These are phyloP conservation scores for Fistulifera solaris DNA, from an alignment of 108 stramenopile genomes.

Conservation along the genomic window DNA sequence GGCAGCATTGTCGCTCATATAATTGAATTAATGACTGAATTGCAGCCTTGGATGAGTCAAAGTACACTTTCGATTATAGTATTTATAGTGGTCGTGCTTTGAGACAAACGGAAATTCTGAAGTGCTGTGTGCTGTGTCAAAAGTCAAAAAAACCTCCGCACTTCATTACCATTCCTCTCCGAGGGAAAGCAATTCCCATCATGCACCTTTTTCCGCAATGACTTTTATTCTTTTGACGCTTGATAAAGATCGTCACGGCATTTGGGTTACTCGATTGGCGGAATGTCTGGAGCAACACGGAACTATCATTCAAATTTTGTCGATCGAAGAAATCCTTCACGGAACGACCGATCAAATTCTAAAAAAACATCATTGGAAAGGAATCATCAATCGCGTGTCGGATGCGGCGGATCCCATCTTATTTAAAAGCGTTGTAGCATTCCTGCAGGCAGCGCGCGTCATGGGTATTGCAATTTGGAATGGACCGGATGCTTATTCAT, in stretches of 20 bases:
- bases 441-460: constrained; percentile 11
- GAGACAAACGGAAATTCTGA: too few relatives aligned
- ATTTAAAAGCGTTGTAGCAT: constrained; percentile 14
- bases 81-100: too few relatives aligned
- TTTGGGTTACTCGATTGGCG: constrained; percentile 28
- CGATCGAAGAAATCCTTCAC: background rate
- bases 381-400: constrained; percentile 39
- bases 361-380: background rate
- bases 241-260: constrained; percentile 22
- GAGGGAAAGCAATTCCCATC: too few relatives aligned
- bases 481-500: constrained; percentile 17
- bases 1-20: too few relatives aligned
- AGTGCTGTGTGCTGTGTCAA: too few relatives aligned
- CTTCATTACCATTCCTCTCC: too few relatives aligned
- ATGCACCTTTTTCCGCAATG: too few relatives aligned
- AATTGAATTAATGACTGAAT: too few relatives aligned
- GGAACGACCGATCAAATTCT: background rate
- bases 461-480: constrained; percentile 25
- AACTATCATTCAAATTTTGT: background rate
- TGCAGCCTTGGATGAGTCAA: too few relatives aligned
- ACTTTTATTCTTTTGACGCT: constrained; percentile 13
- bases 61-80: too few relatives aligned
- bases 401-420: constrained; percentile 27
- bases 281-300: constrained; percentile 9
- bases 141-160: too few relatives aligned